Evolutionary conservation across 2,329 filamentous ascomycete genomes (phyloP).

Genomic region (Rhynchosporium agropyri): DNA sequence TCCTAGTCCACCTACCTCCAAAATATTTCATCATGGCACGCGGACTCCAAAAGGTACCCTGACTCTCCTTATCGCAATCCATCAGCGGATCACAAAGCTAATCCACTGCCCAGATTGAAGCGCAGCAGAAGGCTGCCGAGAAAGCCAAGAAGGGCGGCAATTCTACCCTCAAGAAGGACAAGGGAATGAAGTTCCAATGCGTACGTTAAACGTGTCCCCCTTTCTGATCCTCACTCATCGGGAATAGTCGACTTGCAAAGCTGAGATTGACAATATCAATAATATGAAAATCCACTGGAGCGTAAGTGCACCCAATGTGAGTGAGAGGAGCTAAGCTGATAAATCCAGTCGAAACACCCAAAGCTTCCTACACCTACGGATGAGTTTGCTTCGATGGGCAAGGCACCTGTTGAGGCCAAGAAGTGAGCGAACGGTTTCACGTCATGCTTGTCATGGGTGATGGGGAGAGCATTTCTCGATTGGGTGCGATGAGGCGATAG

Average conservation of each 20-base stretch:
- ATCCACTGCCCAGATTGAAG: conserved; percentile 16
- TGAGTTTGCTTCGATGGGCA: conserved; percentile 12
- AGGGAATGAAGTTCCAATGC: conserved; percentile 19
- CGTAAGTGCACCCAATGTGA: neutral
- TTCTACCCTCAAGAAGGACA: conserved; percentile 19
- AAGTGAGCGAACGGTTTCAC: neutral
- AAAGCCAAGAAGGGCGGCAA: conserved; percentile 18
- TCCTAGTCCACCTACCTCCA: neutral
- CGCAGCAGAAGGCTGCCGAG: conserved; percentile 12
- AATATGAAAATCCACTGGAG: conserved; percentile 21
- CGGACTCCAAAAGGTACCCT: conserved; percentile 10
- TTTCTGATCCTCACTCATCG: neutral
- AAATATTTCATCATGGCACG: neutral
- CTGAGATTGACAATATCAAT: conserved; percentile 17
- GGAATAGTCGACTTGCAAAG: conserved; percentile 11
- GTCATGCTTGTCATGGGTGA: conserved; percentile 1
- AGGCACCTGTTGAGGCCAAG: conserved; percentile 4
- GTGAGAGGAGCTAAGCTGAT: neutral
- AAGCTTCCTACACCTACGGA: conserved; percentile 11
- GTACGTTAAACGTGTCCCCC: neutral
- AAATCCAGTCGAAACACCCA: conserved; percentile 13
- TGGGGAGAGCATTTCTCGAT: neutral
- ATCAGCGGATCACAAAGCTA: neutral
- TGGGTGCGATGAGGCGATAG: neutral
- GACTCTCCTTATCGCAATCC: neutral